phyloP scores from a whole-genome alignment of 495 filamentous ascomycete genomes.

The Daldinia loculata region DNA sequence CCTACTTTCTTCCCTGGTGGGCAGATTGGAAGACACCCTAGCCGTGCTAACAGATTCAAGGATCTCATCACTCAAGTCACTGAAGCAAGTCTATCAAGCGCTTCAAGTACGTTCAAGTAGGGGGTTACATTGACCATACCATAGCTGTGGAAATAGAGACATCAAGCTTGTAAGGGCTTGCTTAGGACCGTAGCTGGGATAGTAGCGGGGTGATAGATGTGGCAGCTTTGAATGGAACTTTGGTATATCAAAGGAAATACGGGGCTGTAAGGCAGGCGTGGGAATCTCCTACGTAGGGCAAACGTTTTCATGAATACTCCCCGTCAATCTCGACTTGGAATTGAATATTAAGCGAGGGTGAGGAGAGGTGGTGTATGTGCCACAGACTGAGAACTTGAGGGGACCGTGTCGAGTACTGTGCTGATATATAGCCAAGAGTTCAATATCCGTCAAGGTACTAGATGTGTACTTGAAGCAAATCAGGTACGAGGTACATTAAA shows the following conservation, averaged over 20 bases:
- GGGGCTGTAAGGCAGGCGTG: slow-evolving; percentile 40
- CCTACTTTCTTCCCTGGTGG: slow-evolving; percentile 22
- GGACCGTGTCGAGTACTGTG: slow-evolving; percentile 33
- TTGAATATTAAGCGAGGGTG: slow-evolving; percentile 36
- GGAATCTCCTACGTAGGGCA: slow-evolving; percentile 16
- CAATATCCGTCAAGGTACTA: slow-evolving; percentile 22
- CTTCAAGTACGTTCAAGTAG: slow-evolving; percentile 31
- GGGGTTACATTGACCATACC: slow-evolving; percentile 27
- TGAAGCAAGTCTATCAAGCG: slow-evolving; percentile 26
- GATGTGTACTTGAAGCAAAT: slow-evolving; percentile 27
- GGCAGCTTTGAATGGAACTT: slow-evolving; percentile 27
- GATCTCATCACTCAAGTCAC: slow-evolving; percentile 16
- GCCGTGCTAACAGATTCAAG: slow-evolving; percentile 20
- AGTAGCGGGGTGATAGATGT: slow-evolving; percentile 37
- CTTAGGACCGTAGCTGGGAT: slow-evolving; percentile 19
- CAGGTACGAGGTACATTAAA: slow-evolving; percentile 30
- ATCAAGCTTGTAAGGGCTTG: slow-evolving; percentile 33
- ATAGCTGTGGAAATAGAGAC: slow-evolving; percentile 20
- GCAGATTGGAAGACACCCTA: slow-evolving; percentile 33
- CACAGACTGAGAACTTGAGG: slow-evolving; percentile 17
- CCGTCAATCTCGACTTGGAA: slow-evolving; percentile 36
- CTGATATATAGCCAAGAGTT: slow-evolving; percentile 20
- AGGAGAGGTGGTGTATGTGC: slow-evolving; percentile 20
- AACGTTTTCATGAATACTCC: slow-evolving; percentile 27
- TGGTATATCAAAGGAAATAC: slow-evolving; percentile 23